A percentile compares a stretch with the other conserved stretches of the same genome.
phyloP scores from a whole-genome alignment of 192 early-diverging fungal species.

The Coemansia sp. region DNA sequence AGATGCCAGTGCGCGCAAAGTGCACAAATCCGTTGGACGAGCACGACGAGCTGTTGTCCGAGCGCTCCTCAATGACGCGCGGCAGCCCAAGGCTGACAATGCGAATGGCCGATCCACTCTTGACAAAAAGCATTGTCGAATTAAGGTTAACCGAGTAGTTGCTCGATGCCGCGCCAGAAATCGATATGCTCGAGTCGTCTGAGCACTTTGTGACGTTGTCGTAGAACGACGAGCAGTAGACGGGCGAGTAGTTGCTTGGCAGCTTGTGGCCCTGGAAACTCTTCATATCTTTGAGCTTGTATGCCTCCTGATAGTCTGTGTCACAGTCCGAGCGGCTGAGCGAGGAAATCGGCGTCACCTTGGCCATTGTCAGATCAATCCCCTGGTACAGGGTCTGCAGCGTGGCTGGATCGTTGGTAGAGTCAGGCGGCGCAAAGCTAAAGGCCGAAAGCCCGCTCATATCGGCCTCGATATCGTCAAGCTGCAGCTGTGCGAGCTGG shows the following conservation, averaged over 20 bases:
- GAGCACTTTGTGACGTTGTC: conserved; percentile 35
- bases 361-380: conserved; percentile 37
- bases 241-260: conserved; percentile 30
- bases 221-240: conserved; percentile 47
- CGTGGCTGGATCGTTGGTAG: conserved; percentile 31
- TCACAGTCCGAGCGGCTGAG: conserved; percentile 32
- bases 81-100: conserved; percentile 36
- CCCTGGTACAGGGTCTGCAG: conserved; percentile 36
- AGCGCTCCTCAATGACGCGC: conserved; percentile 31
- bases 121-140: conserved; percentile 40
- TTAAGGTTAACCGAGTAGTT: conserved; percentile 39
- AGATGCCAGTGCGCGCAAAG: conserved; percentile 41
- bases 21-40: conserved; percentile 41
- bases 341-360: conserved; percentile 18
- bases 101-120: conserved; percentile 24
- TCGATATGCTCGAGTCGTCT: conserved; percentile 29
- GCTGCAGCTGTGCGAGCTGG: conserved; percentile 17
- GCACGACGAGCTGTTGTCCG: conserved; percentile 19
- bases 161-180: conserved; percentile 9
- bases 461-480: conserved; percentile 33
- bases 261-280: conserved; percentile 41
- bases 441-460: conserved; percentile 19
- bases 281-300: conserved; percentile 37
- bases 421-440: conserved; percentile 18
- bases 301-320: conserved; percentile 24